A percentile compares a stretch with the other conserved stretches of the same genome.
phyloP scores from a whole-genome alignment of 805 yeast genomes.

The Ogataea thermomethanolica region DNA sequence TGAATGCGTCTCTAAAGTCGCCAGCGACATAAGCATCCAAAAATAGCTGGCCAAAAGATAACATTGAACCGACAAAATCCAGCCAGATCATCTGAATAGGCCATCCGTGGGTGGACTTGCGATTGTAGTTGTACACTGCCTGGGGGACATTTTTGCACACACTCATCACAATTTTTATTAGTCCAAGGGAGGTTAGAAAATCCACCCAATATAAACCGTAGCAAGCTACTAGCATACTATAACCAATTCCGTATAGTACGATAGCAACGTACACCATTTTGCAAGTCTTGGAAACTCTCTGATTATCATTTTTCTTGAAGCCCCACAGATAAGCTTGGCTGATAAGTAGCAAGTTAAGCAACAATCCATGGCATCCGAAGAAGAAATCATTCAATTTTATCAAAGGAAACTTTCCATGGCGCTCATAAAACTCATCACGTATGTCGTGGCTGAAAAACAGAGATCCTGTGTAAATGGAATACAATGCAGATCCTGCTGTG shows the following conservation, averaged over 20 bases:
- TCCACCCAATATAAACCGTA: conserved; percentile 30
- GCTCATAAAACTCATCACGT: conserved; percentile 28
- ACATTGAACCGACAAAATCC: conserved; percentile 30
- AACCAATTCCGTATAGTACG: conserved; percentile 10
- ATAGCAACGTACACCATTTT: conserved; percentile 20
- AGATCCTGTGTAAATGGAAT: conserved; percentile 28
- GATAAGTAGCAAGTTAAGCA: conserved; percentile 26
- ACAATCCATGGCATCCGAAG: conserved; percentile 31
- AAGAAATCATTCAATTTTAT: conserved; percentile 32
- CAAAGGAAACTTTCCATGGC: conserved; percentile 29
- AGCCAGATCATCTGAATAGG: conserved; percentile 35
- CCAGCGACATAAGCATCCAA: conserved; percentile 29
- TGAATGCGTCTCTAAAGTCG: conserved; percentile 25
- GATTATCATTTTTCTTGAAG: conserved; percentile 33
- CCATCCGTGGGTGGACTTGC: conserved; percentile 39
- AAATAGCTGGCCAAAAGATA: conserved; percentile 30
- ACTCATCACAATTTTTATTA: conserved; percentile 33
- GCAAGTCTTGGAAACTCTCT: conserved; percentile 23
- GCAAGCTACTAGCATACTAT: conserved; percentile 16
- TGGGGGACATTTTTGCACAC: conserved; percentile 37
- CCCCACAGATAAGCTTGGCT: conserved; percentile 35
- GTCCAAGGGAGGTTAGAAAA: conserved; percentile 32
- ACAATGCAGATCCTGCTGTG: conserved; percentile 31
- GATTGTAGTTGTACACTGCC: conserved; percentile 30
- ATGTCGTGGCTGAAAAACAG: conserved; percentile 23